phyloP scores from a whole-genome alignment of 225 moss, liverwort and hornwort genomes.

The Anthoceros angustus region DNA sequence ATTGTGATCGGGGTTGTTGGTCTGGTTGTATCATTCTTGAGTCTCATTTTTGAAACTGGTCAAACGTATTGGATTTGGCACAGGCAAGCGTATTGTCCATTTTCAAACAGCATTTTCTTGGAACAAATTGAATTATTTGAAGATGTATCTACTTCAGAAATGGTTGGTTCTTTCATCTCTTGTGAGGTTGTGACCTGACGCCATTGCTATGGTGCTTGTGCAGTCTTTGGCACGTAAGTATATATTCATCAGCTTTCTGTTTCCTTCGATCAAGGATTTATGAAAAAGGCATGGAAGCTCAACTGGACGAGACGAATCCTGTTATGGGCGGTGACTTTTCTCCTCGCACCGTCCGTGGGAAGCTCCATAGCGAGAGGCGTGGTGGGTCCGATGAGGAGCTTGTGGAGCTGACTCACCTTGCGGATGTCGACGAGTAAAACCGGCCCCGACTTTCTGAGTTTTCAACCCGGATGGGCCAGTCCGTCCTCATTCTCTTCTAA shows the following conservation, averaged over 20 bases:
- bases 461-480: too few species aligned
- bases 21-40: constrained; percentile 36
- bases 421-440: too few species aligned
- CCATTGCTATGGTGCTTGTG: neutral
- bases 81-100: constrained; percentile 25
- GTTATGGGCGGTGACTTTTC: too few species aligned
- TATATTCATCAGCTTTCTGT: constrained; percentile 54
- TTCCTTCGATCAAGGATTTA: constrained; percentile 30
- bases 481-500: too few species aligned
- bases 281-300: neutral
- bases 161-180: neutral
- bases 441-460: too few species aligned
- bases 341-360: too few species aligned
- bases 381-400: too few species aligned
- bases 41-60: constrained; percentile 48
- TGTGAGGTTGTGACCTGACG: neutral
- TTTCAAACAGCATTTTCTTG: neutral
- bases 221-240: constrained; percentile 86
- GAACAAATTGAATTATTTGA: neutral
- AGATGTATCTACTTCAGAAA: neutral
- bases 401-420: too few species aligned
- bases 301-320: neutral
- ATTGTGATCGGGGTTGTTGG: constrained; percentile 34
- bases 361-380: too few species aligned
- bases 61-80: constrained; percentile 86